These are phyloP conservation scores for Russula ochroleuca DNA, from an alignment of 768 basidiomycete species.

Conservation along the genomic window DNA sequence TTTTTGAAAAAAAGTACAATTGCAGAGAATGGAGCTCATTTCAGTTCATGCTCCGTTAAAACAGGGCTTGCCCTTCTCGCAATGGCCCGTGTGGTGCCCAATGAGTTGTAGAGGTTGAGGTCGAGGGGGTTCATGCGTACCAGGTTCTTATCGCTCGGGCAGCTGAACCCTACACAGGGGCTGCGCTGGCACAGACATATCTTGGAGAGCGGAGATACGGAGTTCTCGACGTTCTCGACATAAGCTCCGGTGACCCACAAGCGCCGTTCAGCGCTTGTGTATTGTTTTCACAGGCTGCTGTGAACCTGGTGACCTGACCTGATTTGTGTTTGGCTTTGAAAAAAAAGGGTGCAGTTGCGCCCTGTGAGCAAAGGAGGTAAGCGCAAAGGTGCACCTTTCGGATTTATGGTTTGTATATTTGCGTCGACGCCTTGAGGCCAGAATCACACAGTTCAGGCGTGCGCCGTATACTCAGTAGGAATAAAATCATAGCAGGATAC, in stretches of 20 bases:
- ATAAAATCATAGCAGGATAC: neutral
- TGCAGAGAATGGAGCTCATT: neutral
- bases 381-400: neutral
- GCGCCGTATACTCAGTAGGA: neutral
- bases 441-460: too few relatives aligned
- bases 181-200: neutral
- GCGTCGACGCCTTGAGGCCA: neutral
- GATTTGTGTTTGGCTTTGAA: neutral
- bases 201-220: neutral
- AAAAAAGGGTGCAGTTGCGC: neutral
- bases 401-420: neutral
- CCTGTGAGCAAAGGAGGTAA: neutral
- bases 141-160: neutral
- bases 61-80: neutral
- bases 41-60: neutral
- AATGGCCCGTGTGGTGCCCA: too few relatives aligned
- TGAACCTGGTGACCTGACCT: constrained; percentile 6
- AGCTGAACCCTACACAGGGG: neutral
- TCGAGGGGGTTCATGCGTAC: neutral
- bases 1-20: neutral
- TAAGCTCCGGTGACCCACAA: neutral
- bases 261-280: constrained; percentile 4
- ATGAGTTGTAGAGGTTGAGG: neutral
- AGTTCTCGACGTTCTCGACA: neutral
- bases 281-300: neutral